These are phyloP conservation scores for Pholiota conissans DNA, from an alignment of 768 basidiomycete genomes.

Conservation along the genomic window DNA sequence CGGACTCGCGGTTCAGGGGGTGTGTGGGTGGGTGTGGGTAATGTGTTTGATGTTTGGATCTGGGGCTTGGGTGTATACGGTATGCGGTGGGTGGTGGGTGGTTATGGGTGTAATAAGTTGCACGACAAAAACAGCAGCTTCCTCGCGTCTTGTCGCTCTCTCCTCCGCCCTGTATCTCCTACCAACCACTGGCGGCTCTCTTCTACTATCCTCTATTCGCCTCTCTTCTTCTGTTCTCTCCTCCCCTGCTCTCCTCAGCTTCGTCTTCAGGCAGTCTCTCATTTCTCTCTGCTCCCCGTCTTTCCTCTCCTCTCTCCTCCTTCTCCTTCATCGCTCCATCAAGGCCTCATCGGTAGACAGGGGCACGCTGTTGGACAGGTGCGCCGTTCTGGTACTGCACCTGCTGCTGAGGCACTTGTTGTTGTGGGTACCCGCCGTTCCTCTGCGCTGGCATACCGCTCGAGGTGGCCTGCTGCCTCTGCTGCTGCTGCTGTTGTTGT, in stretches of 20 bases:
- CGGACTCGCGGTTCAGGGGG: no score
- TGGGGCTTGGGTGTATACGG: neutral
- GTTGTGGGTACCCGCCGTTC: slow-evolving; percentile 11
- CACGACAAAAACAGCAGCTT: neutral
- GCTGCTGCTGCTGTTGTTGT: slow-evolving; percentile 25
- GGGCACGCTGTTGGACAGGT: slow-evolving; percentile 26
- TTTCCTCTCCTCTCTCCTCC: slow-evolving; percentile 32
- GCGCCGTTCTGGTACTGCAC: slow-evolving; percentile 17
- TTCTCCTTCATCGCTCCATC: slow-evolving; percentile 37
- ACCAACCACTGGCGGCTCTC: slow-evolving; percentile 20
- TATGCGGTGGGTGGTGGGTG: neutral
- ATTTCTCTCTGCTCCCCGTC: neutral
- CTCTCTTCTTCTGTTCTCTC: slow-evolving; percentile 6
- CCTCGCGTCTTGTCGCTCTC: slow-evolving; percentile 6
- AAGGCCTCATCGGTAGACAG: slow-evolving; percentile 37
- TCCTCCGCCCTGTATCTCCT: slow-evolving; percentile 25
- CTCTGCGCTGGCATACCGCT: slow-evolving; percentile 17
- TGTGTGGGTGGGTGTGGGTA: no score
- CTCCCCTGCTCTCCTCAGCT: neutral
- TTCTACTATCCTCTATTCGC: neutral
- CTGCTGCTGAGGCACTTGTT: slow-evolving; percentile 9
- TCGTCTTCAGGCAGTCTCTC: neutral
- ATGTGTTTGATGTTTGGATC: neutral
- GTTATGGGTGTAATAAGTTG: neutral
- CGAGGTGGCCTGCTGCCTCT: slow-evolving; percentile 17